phyloP scores from a whole-genome alignment of 805 yeast genomes.

The Starmera pachycereana region DNA sequence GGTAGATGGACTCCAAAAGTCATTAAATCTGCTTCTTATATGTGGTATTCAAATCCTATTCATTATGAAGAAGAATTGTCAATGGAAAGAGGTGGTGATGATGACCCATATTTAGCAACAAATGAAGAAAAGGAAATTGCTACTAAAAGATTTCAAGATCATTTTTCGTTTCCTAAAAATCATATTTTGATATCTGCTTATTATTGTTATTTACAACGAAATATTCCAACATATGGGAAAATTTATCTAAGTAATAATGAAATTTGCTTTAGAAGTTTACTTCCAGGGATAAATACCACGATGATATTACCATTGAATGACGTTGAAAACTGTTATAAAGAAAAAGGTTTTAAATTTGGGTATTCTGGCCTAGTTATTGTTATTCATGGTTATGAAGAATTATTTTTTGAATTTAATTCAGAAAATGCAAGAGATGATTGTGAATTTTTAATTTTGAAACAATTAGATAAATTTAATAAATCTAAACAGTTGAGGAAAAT shows the following conservation, averaged over 20 bases:
- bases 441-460: conserved; percentile 39
- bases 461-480: conserved; percentile 32
- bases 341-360: conserved; percentile 58
- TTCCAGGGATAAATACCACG: conserved; percentile 68
- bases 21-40: conserved; percentile 18
- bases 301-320: conserved; percentile 77
- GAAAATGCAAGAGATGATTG: conserved; percentile 64
- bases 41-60: conserved; percentile 52
- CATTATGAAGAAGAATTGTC: conserved; percentile 43
- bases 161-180: conserved; percentile 50
- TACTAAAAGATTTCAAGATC: conserved; percentile 47
- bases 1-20: neutral
- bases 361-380: conserved; percentile 64
- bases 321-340: conserved; percentile 58
- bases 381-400: conserved; percentile 65
- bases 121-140: conserved; percentile 34
- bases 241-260: conserved; percentile 58
- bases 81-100: conserved; percentile 32
- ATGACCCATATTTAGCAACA: conserved; percentile 37
- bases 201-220: conserved; percentile 55
- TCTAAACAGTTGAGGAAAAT: neutral
- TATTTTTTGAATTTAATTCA: conserved; percentile 68
- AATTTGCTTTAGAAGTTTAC: conserved; percentile 70
- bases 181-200: conserved; percentile 57
- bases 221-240: conserved; percentile 77